Evolutionary conservation across 2,329 filamentous ascomycete species (phyloP).

Genomic region (Cyphellophora europaea): DNA sequence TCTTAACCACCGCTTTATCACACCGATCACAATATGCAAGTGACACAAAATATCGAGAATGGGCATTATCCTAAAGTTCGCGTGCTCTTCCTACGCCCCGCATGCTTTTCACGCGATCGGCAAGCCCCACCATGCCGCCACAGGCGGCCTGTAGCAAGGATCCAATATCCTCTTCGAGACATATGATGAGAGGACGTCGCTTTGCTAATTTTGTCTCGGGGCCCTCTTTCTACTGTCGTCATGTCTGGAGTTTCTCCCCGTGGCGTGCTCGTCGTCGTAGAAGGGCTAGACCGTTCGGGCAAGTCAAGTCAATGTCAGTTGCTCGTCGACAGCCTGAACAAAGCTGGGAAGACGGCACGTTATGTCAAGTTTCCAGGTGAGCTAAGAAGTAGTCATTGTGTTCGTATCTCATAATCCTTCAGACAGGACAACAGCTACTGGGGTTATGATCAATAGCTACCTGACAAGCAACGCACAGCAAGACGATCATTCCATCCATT

Average conservation of each 20-base stretch:
- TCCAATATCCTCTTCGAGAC: too few species aligned
- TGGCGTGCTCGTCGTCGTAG: constrained; percentile 72
- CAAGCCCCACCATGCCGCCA: too few species aligned
- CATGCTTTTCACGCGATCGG: too few species aligned
- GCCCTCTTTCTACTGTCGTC: too few species aligned
- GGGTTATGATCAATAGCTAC: constrained; percentile 78
- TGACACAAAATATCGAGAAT: too few species aligned
- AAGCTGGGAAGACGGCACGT: constrained; percentile 43
- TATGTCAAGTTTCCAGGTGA: constrained; percentile 59
- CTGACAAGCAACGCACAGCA: constrained; percentile 62
- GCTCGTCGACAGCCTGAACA: constrained; percentile 47
- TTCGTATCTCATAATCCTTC: constrained; percentile 6
- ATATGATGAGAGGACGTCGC: too few species aligned
- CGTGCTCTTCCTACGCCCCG: too few species aligned
- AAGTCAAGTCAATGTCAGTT: constrained; percentile 83
- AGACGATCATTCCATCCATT: constrained; percentile 82
- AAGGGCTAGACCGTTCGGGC: constrained; percentile 81
- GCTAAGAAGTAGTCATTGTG: neutral
- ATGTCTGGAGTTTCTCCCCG: constrained; percentile 4
- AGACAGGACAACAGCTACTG: constrained; percentile 79
- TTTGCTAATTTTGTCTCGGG: too few species aligned
- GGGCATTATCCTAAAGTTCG: too few species aligned
- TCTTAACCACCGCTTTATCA: too few species aligned
- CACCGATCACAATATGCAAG: too few species aligned
- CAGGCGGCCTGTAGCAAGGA: too few species aligned